Conservation (phyloP, 2,329 filamentous ascomycete species). For the Alternaria novae-zelandiae region DNA sequence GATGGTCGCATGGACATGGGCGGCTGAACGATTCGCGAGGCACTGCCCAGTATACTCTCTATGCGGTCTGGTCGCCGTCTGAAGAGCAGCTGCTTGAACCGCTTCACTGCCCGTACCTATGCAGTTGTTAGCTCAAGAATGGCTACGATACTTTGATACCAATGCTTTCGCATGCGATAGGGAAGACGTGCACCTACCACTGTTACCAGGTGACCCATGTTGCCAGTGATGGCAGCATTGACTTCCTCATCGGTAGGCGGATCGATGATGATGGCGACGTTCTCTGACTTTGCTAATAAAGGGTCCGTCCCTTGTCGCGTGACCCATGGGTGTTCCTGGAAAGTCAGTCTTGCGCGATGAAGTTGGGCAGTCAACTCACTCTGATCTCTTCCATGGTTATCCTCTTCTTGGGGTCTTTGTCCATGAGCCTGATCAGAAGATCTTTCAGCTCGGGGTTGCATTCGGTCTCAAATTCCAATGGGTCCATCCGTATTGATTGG, state of each 20-base stretch:
- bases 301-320: slow-evolving; percentile 79
- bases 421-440: slow-evolving; percentile 74
- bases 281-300: slow-evolving; percentile 81
- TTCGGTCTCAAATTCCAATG: slow-evolving; percentile 66
- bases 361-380: slow-evolving; percentile 59
- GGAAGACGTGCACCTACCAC: slow-evolving; percentile 63
- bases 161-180: background rate
- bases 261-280: slow-evolving; percentile 80
- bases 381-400: slow-evolving; percentile 84
- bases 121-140: slow-evolving; percentile 3
- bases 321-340: slow-evolving; percentile 89
- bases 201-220: slow-evolving; percentile 83
- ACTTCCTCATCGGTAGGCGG: slow-evolving; percentile 89
- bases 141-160: background rate
- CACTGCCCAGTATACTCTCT: slow-evolving; percentile 65
- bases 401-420: slow-evolving; percentile 83
- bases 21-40: slow-evolving; percentile 64
- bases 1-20: slow-evolving; percentile 59
- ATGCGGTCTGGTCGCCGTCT: slow-evolving; percentile 61
- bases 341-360: slow-evolving; percentile 15
- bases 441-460: slow-evolving; percentile 74
- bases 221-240: slow-evolving; percentile 86
- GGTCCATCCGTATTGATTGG: slow-evolving; percentile 80
- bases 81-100: slow-evolving; percentile 79
- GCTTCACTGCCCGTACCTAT: slow-evolving; percentile 87